Base-by-base conservation (phyloP, 306 rosid species). In the Vigna angularis region DNA sequence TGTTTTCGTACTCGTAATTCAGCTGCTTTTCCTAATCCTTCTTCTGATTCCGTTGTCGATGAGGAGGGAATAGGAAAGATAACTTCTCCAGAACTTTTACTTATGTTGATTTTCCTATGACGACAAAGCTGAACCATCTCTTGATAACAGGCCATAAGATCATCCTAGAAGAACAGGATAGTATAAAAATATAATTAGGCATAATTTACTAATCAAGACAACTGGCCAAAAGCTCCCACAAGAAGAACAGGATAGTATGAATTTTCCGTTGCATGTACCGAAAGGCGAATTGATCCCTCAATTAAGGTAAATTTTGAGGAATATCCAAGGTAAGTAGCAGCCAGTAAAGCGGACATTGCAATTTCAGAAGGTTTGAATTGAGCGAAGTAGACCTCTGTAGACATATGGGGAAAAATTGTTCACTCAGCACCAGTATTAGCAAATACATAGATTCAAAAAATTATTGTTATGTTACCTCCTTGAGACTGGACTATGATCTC, bases 401-500 rank as follows among this genome's bases (percentile, higher is more conserved):
- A 17, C 44, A 44, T 17, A 26, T 4, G 16, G 0, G 26, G 42
- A 18, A 16, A 70, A 49, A 24, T 28, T 17, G 10, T 65, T 73
- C 18, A 8, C 6, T 51, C 58, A 73, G 20, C 11, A 51, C 47
- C 61, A 34, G 20, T 34, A 28, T 47, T 32, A 28, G 28, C 10
- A 30, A 42, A 73, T 65, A 44, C 9, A 65, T 1, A 16, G 22
- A 53, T 30, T 26, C 18, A 62, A 7, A 16, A n/a, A 47, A 58
- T 3, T 26, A 9, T 50, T 26, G 17, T n/a, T 7, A 4, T 20
- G 50, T 17, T 9, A 81, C 84, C 84, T 49, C 76, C 81, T 50
- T 67, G 76, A 75, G 81, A 45, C 11, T 81, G 77, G 51, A 75
- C 59, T 42, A 81, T 59, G 72, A 75, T 81, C 67, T 74, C 76